Evolutionary conservation across 2,329 filamentous ascomycete genomes (phyloP), one percentile per base, ranked within the genome.

Genomic region (Trichoderma breve): DNA sequence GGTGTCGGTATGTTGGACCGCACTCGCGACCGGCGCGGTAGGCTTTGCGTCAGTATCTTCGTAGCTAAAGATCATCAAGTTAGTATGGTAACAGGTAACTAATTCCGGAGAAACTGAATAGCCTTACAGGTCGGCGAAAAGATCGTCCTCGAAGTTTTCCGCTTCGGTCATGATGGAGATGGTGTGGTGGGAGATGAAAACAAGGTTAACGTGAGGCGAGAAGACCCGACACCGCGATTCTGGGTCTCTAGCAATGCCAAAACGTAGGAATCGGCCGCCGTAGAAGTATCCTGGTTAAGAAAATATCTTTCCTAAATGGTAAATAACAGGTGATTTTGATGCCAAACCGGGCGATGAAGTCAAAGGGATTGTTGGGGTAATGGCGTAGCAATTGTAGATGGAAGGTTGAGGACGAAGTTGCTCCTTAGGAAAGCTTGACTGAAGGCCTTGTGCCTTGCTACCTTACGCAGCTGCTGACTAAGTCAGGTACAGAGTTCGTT

Each of bases 71-170:
- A 36, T 34, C 36, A 15, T 26, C n/a, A 28, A 11, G 32, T 57
- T 39, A 69, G 64, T 14, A 28, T 6, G 28, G 39, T n/a, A 8
- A 28, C 3, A 7, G 28, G 1, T 3, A 53, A n/a, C 18, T 24
- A 53, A 12, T 15, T 12, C 9, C 11, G 34, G 39, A 36, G 9
- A n/a, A 21, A 21, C 32, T 43, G 15, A 14, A 26, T 11, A 26
- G 39, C 76, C 93, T 84, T 86, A 97, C 94, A 97, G 89, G 84
- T 97, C 95, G 78, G 94, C 94, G 83, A 97, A 97, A 83, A 97
- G 92, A 87, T 97, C 94, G 79, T 97, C 95, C 77, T 97, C 94
- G 76, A 94, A 91, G 76, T 93, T 93, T 79, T 95, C 93, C 68
- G 88, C 86, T 78, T 96, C 93, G 62, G 93, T 90, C 93, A 95